phyloP scores from a whole-genome alignment of 306 rosid genomes.

The Vigna hirtella region DNA sequence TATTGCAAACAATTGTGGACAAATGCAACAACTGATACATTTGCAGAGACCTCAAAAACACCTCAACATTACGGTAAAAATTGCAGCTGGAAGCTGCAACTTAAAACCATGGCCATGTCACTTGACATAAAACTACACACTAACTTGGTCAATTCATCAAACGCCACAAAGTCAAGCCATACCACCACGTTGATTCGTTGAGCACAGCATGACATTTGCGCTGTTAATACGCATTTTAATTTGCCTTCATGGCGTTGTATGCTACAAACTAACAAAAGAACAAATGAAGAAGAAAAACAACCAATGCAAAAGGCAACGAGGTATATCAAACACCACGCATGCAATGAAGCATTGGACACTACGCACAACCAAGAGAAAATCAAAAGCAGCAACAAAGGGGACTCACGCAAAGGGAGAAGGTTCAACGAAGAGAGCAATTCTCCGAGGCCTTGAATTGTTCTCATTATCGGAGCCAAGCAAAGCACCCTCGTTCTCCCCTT shows the following conservation, averaged over 20 bases:
- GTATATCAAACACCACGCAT: constrained; percentile 23
- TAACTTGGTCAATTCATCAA: constrained; percentile 39
- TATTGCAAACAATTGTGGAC: background rate
- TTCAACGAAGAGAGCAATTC: constrained; percentile 97
- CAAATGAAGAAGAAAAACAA: background rate
- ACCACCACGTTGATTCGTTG: background rate
- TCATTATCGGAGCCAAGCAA: constrained; percentile 64
- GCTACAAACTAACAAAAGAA: background rate
- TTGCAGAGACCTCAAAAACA: background rate
- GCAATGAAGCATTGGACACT: constrained; percentile 9
- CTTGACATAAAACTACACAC: constrained; percentile 6
- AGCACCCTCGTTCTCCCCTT: constrained; percentile 62
- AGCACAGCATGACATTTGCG: background rate
- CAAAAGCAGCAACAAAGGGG: constrained; percentile 18
- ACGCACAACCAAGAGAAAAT: background rate
- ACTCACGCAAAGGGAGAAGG: constrained; percentile 99
- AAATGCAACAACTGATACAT: background rate
- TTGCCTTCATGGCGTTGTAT: constrained; percentile 27
- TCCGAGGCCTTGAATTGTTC: constrained; percentile 72
- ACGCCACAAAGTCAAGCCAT: constrained; percentile 29
- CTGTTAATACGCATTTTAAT: background rate
- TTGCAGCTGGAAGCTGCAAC: background rate
- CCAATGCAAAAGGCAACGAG: constrained; percentile 2
- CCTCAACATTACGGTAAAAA: background rate
- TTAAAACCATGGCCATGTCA: background rate